Evolutionary conservation across 176 grass and related monocot species (phyloP).

Genomic region (Musa acuminata): DNA sequence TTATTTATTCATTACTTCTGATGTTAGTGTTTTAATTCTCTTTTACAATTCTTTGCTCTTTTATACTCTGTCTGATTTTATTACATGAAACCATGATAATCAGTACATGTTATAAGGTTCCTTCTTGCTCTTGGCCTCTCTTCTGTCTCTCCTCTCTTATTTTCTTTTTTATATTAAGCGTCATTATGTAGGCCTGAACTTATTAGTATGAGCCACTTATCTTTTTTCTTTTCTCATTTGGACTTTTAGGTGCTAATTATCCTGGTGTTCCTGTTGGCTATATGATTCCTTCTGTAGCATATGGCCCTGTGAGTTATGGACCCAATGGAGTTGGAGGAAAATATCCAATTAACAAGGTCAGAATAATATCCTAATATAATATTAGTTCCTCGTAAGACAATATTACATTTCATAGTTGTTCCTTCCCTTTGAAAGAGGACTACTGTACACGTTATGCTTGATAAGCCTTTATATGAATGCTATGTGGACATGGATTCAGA

Average conservation of each 20-base stretch:
- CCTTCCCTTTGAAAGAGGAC: background rate
- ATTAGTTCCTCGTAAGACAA: background rate
- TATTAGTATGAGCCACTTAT: background rate
- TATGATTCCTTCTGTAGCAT: constrained; percentile 68
- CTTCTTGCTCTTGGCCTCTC: background rate
- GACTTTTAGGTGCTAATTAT: constrained; percentile 43
- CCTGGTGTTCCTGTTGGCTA: constrained; percentile 75
- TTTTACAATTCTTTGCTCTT: no score
- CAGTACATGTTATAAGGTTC: background rate
- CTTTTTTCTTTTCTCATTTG: constrained; percentile 3
- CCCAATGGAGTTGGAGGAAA: constrained; percentile 77
- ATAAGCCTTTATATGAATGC: background rate
- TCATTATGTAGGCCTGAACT: background rate
- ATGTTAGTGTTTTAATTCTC: no score
- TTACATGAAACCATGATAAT: no score
- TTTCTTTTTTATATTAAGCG: no score
- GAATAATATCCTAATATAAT: constrained; percentile 11
- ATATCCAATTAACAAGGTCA: constrained; percentile 75
- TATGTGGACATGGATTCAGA: no score
- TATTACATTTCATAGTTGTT: background rate
- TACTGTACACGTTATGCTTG: background rate
- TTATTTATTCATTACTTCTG: no score
- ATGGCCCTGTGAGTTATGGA: constrained; percentile 55
- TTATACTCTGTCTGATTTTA: background rate
- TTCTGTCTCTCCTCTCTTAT: background rate